Conservation (phyloP, 2,329 filamentous ascomycete species). For the Thyridium curvatum region DNA sequence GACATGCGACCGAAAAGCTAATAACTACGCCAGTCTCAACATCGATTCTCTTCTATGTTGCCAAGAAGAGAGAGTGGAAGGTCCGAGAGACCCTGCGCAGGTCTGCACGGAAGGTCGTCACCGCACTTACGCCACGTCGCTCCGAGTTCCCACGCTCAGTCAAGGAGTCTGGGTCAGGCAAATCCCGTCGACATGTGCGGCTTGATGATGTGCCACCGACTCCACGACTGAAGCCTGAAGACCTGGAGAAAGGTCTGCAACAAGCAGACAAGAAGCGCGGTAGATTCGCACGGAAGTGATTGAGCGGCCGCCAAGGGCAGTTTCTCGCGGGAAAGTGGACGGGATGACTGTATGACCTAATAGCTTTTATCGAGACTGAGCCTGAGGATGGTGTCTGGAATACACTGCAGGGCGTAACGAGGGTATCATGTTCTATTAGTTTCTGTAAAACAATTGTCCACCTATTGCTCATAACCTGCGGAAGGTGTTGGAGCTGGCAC, state of each 20-base stretch:
- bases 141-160: constrained; percentile 54
- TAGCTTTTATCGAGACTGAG: background rate
- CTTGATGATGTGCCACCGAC: constrained; percentile 56
- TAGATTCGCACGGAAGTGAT: constrained; percentile 25
- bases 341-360: background rate
- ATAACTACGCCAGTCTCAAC: constrained; percentile 46
- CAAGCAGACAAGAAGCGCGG: constrained; percentile 24
- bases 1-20: constrained; percentile 28
- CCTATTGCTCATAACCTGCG: constrained; percentile 48
- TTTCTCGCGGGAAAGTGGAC: background rate
- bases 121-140: constrained; percentile 55
- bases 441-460: no score
- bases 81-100: constrained; percentile 65
- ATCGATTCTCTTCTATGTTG: constrained; percentile 66
- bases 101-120: constrained; percentile 57
- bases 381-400: no score
- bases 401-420: background rate
- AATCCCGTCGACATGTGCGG: constrained; percentile 33
- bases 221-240: constrained; percentile 44
- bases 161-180: constrained; percentile 31
- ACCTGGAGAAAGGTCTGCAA: constrained; percentile 53
- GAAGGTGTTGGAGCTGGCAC: constrained; percentile 72
- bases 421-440: background rate
- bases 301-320: background rate
- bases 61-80: constrained; percentile 82